phyloP scores from a whole-genome alignment of 768 basidiomycete genomes.

The Boletellus emodensis region DNA sequence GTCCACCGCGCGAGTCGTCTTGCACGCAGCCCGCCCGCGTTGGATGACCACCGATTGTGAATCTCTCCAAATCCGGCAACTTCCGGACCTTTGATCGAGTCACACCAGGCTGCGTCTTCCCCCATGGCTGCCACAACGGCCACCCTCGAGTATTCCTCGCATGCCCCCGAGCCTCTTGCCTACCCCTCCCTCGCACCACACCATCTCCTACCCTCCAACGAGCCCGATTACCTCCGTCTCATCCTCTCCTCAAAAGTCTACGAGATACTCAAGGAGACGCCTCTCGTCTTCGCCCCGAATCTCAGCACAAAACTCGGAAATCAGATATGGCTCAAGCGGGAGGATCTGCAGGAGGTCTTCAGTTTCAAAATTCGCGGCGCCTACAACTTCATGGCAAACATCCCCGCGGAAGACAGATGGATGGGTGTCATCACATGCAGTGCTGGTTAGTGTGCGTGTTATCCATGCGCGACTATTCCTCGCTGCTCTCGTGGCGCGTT shows the following conservation, averaged over 20 bases:
- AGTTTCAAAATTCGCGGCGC: slow-evolving; percentile 99
- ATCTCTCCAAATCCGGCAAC: slow-evolving; percentile 16
- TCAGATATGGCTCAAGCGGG: slow-evolving; percentile 93
- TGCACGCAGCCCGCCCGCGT: background rate
- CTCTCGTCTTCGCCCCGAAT: slow-evolving; percentile 81
- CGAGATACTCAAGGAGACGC: slow-evolving; percentile 85
- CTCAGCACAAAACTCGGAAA: slow-evolving; percentile 87
- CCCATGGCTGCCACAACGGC: slow-evolving; percentile 36
- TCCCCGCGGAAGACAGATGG: slow-evolving; percentile 87
- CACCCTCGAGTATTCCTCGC: slow-evolving; percentile 65
- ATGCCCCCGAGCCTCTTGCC: slow-evolving; percentile 58
- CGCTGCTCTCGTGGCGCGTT: background rate
- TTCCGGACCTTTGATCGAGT: slow-evolving; percentile 8
- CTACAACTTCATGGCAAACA: slow-evolving; percentile 95
- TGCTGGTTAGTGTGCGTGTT: slow-evolving; percentile 80
- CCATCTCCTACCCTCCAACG: slow-evolving; percentile 56
- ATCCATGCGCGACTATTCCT: slow-evolving; percentile 7
- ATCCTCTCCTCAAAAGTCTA: slow-evolving; percentile 90
- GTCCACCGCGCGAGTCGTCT: background rate
- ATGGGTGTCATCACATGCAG: slow-evolving; percentile 98
- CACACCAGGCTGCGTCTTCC: background rate
- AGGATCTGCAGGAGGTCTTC: slow-evolving; percentile 96
- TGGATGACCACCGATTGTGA: background rate
- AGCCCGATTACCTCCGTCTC: slow-evolving; percentile 84
- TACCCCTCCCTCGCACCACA: slow-evolving; percentile 71